These are phyloP conservation scores for Nicotiana tabacum DNA, from an alignment of 257 asterid species.

Conservation along the genomic window DNA sequence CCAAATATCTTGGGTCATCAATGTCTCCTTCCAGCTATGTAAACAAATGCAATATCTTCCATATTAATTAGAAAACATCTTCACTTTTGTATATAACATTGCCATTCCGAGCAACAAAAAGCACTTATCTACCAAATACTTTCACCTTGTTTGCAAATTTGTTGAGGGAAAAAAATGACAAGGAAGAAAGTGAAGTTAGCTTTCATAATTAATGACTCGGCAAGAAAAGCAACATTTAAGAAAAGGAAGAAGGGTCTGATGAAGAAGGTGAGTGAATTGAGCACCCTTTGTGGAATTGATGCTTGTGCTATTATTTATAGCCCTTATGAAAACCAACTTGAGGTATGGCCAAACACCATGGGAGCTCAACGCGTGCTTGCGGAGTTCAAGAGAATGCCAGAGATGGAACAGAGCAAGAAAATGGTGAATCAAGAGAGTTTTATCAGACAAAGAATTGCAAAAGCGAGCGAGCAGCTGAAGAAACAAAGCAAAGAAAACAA, in stretches of 20 bases:
- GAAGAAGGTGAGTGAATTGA: too few species aligned
- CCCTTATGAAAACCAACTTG: conserved; percentile 63
- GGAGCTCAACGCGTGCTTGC: conserved; percentile 59
- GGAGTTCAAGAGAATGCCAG: conserved; percentile 80
- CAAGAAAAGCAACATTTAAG: conserved; percentile 75
- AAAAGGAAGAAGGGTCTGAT: conserved; percentile 60
- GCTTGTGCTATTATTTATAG: conserved; percentile 74
- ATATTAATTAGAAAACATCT: too few species aligned
- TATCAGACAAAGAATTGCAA: conserved; percentile 50
- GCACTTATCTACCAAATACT: too few species aligned
- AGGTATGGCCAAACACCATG: conserved; percentile 56
- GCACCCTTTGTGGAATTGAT: too few species aligned
- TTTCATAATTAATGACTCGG: conserved; percentile 59
- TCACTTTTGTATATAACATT: too few species aligned
- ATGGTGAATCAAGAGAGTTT: conserved; percentile 27
- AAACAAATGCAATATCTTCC: too few species aligned
- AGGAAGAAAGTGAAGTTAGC: conserved; percentile 82
- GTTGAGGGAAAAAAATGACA: conserved; percentile 34
- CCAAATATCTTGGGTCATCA: too few species aligned
- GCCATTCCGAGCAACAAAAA: too few species aligned
- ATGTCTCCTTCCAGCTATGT: too few species aligned
- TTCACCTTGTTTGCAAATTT: conserved; percentile 8
- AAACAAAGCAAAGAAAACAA: conserved; percentile 64
- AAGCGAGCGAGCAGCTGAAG: conserved; percentile 63
- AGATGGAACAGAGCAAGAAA: conserved; percentile 76